phyloP scores from a whole-genome alignment of 805 yeast genomes.

The Debaryomyces tyrocola region DNA sequence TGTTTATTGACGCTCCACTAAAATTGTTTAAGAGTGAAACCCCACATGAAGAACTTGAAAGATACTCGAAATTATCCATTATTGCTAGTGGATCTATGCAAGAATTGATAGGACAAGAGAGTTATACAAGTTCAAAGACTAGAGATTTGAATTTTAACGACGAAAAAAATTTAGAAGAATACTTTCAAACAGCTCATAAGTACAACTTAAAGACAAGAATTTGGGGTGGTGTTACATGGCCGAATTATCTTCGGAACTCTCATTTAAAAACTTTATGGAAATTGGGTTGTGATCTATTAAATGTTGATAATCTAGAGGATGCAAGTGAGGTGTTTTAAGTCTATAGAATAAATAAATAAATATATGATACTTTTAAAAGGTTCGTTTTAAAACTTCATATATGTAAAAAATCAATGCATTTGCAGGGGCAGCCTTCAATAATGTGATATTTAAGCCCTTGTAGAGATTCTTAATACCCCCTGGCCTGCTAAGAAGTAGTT shows the following conservation, averaged over 20 bases:
- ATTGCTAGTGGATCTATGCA: slow-evolving; percentile 47
- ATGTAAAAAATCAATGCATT: slow-evolving; percentile 82
- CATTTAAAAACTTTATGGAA: slow-evolving; percentile 51
- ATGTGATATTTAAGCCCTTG: slow-evolving; percentile 81
- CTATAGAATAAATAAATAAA: slow-evolving; percentile 6
- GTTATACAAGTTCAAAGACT: slow-evolving; percentile 7
- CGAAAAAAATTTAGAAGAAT: slow-evolving; percentile 17
- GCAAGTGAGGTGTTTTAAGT: slow-evolving; percentile 26
- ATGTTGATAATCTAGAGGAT: slow-evolving; percentile 57
- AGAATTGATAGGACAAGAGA: slow-evolving; percentile 24
- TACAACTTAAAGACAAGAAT: slow-evolving; percentile 55
- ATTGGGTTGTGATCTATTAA: slow-evolving; percentile 56
- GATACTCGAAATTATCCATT: slow-evolving; percentile 27
- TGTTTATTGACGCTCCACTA: slow-evolving; percentile 58
- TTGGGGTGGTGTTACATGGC: slow-evolving; percentile 78
- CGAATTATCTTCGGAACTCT: slow-evolving; percentile 40
- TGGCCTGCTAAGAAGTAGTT: slow-evolving; percentile 18
- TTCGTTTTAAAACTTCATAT: slow-evolving; percentile 61
- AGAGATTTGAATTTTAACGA: slow-evolving; percentile 37
- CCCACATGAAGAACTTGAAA: slow-evolving; percentile 20
- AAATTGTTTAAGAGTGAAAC: slow-evolving; percentile 22
- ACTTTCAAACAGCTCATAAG: slow-evolving; percentile 47
- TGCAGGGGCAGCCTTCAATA: slow-evolving; percentile 82
- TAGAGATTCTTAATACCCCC: slow-evolving; percentile 76
- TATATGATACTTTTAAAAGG: slow-evolving; percentile 12